These are phyloP conservation scores for Vigna trinervia DNA, from an alignment of 306 rosid genomes.

Conservation along the genomic window DNA sequence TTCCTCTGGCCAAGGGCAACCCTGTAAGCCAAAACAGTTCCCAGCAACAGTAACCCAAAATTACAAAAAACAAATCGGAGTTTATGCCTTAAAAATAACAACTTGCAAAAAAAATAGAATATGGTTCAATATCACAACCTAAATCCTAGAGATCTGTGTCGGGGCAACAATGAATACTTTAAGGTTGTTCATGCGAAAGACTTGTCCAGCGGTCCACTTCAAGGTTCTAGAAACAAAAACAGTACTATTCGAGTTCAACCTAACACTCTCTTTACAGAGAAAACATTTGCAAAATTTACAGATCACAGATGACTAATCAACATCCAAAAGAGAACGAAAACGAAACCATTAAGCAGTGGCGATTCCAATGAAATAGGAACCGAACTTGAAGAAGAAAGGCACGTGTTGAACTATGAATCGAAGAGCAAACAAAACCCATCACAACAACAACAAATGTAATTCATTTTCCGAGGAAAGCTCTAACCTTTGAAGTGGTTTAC, in stretches of 20 bases:
- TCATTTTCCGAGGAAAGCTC: neutral
- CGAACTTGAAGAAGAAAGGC: constrained; percentile 13
- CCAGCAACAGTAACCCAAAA: neutral
- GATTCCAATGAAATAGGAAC: constrained; percentile 37
- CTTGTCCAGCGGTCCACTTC: neutral
- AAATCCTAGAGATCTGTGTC: constrained; percentile 4
- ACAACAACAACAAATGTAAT: constrained; percentile 5
- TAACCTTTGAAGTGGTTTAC: constrained; percentile 6
- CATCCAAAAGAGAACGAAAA: neutral
- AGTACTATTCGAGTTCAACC: constrained; percentile 10
- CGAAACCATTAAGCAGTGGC: neutral
- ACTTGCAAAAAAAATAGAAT: neutral
- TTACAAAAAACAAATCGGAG: constrained; percentile 3
- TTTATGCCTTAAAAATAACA: constrained; percentile 3
- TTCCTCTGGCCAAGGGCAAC: neutral
- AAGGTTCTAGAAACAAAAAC: constrained; percentile 9
- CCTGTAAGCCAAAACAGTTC: neutral
- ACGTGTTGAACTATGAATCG: neutral
- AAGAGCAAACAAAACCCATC: neutral
- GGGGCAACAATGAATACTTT: neutral
- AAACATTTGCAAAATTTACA: neutral
- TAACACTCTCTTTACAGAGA: neutral
- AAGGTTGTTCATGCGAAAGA: constrained; percentile 3
- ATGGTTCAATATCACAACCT: constrained; percentile 13
- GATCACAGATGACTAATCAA: constrained; percentile 10